Conservation (phyloP, 768 basidiomycete species). For the Naganishia vishniacii region DNA sequence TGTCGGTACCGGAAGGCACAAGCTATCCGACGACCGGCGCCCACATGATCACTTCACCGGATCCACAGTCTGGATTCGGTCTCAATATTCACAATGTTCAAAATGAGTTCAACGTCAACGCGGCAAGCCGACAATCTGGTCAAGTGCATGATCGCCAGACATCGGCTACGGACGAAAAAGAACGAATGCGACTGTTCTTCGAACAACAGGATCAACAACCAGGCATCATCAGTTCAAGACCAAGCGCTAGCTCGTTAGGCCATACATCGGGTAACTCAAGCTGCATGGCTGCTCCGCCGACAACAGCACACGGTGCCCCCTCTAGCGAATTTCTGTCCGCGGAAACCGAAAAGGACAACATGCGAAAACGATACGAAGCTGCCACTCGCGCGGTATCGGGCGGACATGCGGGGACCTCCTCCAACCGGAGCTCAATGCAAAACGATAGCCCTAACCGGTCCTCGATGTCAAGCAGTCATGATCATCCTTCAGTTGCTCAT, state of each 20-base stretch:
- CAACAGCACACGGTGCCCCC: slow-evolving; percentile 4
- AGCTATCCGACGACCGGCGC: too few species aligned
- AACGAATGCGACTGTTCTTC: slow-evolving; percentile 27
- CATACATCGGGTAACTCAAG: slow-evolving; percentile 15
- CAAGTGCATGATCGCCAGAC: not conserved
- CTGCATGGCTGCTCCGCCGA: slow-evolving; percentile 12
- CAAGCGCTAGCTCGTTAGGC: slow-evolving; percentile 4
- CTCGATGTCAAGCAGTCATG: slow-evolving; percentile 1
- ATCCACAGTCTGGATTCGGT: not conserved
- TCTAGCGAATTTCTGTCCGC: slow-evolving; percentile 32
- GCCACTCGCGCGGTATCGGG: slow-evolving; percentile 30
- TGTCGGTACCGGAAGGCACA: too few species aligned
- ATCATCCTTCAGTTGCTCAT: not conserved
- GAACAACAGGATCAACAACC: slow-evolving; percentile 22
- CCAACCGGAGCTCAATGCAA: not conserved
- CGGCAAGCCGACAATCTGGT: not conserved
- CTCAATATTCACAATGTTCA: not conserved
- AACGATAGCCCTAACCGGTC: not conserved
- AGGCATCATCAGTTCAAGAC: slow-evolving; percentile 15
- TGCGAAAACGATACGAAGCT: slow-evolving; percentile 38
- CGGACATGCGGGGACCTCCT: slow-evolving; percentile 2
- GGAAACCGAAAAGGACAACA: slow-evolving; percentile 42
- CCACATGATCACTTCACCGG: not conserved
- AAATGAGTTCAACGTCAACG: not conserved
- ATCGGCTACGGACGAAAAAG: slow-evolving; percentile 19